phyloP scores from a whole-genome alignment of 2,329 filamentous ascomycete genomes.

The Cordyceps tenuipes region DNA sequence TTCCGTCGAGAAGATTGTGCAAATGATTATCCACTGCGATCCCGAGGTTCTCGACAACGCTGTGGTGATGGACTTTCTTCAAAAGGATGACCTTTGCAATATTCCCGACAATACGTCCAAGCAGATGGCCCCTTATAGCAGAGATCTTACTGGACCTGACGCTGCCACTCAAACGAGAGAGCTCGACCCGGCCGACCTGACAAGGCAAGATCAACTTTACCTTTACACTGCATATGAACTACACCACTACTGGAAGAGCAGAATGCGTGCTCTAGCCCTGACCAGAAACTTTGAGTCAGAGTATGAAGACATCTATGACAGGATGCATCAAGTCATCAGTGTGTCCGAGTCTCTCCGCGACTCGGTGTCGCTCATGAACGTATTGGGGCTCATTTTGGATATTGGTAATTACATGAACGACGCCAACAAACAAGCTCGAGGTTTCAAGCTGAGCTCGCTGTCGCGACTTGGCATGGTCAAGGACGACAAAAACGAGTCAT shows the following conservation, averaged over 20 bases:
- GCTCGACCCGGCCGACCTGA: constrained; percentile 79
- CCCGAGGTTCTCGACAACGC: constrained; percentile 76
- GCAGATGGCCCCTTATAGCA: constrained; percentile 88
- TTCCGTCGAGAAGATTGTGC: constrained; percentile 74
- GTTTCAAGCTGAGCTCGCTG: constrained; percentile 95
- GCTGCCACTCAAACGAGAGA: constrained; percentile 71
- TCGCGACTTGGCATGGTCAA: constrained; percentile 94
- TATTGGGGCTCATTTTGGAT: constrained; percentile 89
- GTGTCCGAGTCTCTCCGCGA: constrained; percentile 87
- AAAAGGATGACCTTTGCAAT: constrained; percentile 85
- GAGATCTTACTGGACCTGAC: constrained; percentile 89
- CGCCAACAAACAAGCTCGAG: constrained; percentile 92
- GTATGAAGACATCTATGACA: constrained; percentile 83
- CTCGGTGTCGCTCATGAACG: constrained; percentile 90
- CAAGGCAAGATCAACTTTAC: constrained; percentile 91
- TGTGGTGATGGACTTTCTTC: constrained; percentile 94
- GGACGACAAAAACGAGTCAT: constrained; percentile 97
- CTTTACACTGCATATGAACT: constrained; percentile 88
- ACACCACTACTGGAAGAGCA: constrained; percentile 97
- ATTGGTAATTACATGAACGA: constrained; percentile 99
- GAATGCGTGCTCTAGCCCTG: constrained; percentile 82
- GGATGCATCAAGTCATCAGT: constrained; percentile 74
- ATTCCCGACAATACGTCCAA: constrained; percentile 87
- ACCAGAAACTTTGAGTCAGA: constrained; percentile 79
- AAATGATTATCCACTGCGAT: constrained; percentile 95